Conservation (phyloP, 1,284 basidiomycete genomes). For the Chalciporus sp. region DNA sequence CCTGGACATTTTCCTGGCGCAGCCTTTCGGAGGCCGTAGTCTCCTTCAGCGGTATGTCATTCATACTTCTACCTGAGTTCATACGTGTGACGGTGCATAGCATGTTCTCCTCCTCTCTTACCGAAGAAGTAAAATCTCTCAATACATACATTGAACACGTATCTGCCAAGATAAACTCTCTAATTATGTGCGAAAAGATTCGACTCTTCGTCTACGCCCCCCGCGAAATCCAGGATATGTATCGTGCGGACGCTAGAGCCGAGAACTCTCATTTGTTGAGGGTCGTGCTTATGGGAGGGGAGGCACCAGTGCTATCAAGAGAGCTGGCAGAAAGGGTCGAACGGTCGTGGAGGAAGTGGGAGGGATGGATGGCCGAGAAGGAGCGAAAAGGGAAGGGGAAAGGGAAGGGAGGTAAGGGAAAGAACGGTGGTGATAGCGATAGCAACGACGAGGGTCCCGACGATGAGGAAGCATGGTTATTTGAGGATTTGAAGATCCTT, state of each 20-base stretch:
- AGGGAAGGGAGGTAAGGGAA: constrained; percentile 73
- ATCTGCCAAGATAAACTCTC: constrained; percentile 87
- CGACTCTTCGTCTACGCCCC: constrained; percentile 86
- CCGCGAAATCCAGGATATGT: constrained; percentile 83
- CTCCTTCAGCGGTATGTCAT: constrained; percentile 76
- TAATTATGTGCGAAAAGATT: constrained; percentile 86
- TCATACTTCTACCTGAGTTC: neutral
- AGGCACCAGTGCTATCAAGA: constrained; percentile 73
- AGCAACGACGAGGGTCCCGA: constrained; percentile 92
- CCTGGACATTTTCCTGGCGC: constrained; percentile 95
- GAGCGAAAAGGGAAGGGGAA: constrained; percentile 66
- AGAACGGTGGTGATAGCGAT: constrained; percentile 60
- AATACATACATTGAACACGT: constrained; percentile 87
- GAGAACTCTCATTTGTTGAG: constrained; percentile 68
- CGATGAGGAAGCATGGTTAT: constrained; percentile 93
- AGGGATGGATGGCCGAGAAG: constrained; percentile 66
- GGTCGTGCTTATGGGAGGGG: constrained; percentile 80
- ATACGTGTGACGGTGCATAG: constrained; percentile 42
- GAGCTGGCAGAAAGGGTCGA: constrained; percentile 80
- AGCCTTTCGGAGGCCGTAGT: constrained; percentile 93
- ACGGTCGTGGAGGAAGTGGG: constrained; percentile 76
- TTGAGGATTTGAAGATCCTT: constrained; percentile 85
- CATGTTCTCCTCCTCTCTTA: constrained; percentile 92
- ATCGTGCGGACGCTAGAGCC: constrained; percentile 78
- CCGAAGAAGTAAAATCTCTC: constrained; percentile 85